Evolutionary conservation across 2,329 filamentous ascomycete genomes (phyloP).

Genomic region (Exophiala sp.): DNA sequence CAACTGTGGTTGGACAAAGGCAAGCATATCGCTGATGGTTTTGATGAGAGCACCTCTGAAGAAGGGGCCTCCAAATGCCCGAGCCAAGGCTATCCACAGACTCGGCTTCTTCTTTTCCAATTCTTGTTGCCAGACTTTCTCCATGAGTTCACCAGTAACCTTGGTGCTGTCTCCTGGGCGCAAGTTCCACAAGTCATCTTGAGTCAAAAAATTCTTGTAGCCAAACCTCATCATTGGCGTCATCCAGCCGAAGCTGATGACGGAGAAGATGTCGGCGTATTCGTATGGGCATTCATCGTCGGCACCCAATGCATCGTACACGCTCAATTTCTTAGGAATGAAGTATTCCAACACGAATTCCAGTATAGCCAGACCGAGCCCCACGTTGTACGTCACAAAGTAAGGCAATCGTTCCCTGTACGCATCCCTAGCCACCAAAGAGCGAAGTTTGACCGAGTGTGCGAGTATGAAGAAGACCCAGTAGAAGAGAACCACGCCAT

Average conservation of each 20-base stretch:
- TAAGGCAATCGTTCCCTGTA: constrained; percentile 66
- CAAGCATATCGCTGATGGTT: constrained; percentile 76
- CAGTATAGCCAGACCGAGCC: constrained; percentile 63
- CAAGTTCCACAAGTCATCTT: constrained; percentile 94
- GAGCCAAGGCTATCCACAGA: constrained; percentile 81
- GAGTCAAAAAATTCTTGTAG: constrained; percentile 85
- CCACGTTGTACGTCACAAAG: constrained; percentile 72
- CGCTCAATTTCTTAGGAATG: constrained; percentile 72
- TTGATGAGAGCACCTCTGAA: constrained; percentile 80
- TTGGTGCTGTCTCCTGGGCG: constrained; percentile 75
- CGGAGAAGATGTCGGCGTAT: constrained; percentile 90
- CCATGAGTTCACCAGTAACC: constrained; percentile 66
- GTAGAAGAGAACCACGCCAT: constrained; percentile 85
- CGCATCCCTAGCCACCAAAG: constrained; percentile 72
- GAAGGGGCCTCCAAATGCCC: constrained; percentile 82
- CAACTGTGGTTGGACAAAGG: constrained; percentile 88
- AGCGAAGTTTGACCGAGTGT: constrained; percentile 78
- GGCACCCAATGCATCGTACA: constrained; percentile 64
- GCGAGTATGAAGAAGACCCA: constrained; percentile 83
- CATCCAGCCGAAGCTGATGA: constrained; percentile 97
- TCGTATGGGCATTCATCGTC: constrained; percentile 72
- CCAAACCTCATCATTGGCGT: constrained; percentile 95
- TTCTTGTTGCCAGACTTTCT: constrained; percentile 73
- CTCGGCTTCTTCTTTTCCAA: constrained; percentile 71
- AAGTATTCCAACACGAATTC: constrained; percentile 83